Evolutionary conservation across 108 stramenopile genomes (phyloP).

Genomic region (Aurantiochytrium sp.): DNA sequence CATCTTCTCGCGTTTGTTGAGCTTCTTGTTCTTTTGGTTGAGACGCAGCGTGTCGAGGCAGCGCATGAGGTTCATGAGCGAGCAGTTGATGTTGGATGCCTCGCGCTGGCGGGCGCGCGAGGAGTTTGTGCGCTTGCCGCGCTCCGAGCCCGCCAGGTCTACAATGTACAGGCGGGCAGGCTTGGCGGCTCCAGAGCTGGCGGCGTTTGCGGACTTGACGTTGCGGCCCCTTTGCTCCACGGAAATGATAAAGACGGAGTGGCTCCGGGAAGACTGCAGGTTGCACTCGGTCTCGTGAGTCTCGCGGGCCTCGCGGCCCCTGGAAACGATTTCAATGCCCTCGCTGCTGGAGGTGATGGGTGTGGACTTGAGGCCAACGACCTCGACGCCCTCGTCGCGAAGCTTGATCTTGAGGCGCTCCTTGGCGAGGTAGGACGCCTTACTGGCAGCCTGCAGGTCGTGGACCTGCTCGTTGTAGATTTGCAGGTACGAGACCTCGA

Average conservation of each 20-base stretch:
- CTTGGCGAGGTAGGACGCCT: neutral
- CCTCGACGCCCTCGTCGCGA: slow-evolving; percentile 21
- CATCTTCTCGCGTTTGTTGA: slow-evolving; percentile 40
- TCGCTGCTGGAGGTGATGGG: neutral
- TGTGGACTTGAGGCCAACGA: slow-evolving; percentile 30
- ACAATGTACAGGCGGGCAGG: slow-evolving; percentile 74
- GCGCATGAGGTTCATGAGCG: slow-evolving; percentile 91
- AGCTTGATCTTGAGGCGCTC: slow-evolving; percentile 68
- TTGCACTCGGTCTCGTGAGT: slow-evolving; percentile 77
- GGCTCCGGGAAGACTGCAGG: slow-evolving; percentile 79
- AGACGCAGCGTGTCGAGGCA: slow-evolving; percentile 81
- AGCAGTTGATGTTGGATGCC: slow-evolving; percentile 85
- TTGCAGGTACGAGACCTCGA: slow-evolving; percentile 79
- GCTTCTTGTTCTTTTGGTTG: slow-evolving; percentile 41
- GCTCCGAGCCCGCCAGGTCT: slow-evolving; percentile 93
- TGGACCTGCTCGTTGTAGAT: slow-evolving; percentile 95
- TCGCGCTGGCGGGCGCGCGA: slow-evolving; percentile 79
- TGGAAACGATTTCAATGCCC: slow-evolving; percentile 38
- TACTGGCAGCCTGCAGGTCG: slow-evolving; percentile 71
- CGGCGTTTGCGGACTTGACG: neutral
- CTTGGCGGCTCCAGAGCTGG: neutral
- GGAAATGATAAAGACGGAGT: slow-evolving; percentile 64
- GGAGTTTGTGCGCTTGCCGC: slow-evolving; percentile 74
- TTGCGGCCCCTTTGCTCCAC: neutral
- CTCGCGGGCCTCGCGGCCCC: slow-evolving; percentile 33